These are phyloP conservation scores for Tetracladium marchalianum DNA, from an alignment of 495 filamentous ascomycete genomes.

Conservation along the genomic window DNA sequence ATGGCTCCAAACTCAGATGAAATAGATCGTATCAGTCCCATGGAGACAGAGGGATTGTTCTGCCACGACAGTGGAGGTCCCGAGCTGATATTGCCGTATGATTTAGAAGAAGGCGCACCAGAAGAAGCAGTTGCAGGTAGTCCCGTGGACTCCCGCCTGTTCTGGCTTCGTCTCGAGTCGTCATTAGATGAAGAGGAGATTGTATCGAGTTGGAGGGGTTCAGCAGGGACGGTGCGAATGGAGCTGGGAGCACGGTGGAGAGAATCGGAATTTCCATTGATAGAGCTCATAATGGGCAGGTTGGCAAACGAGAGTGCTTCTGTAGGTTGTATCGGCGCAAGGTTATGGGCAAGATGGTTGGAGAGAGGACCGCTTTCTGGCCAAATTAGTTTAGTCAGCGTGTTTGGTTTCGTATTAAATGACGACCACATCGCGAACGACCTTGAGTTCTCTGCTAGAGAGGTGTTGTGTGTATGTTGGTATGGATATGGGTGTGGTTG, in stretches of 20 bases:
- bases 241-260: neutral
- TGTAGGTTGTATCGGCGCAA: too few relatives aligned
- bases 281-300: constrained; percentile 14
- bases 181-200: neutral
- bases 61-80: constrained; percentile 7
- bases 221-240: constrained; percentile 4
- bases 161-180: neutral
- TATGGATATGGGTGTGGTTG: too few relatives aligned
- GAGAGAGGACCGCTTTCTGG: too few relatives aligned
- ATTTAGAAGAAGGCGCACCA: too few relatives aligned
- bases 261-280: constrained; percentile 5
- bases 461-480: too few relatives aligned
- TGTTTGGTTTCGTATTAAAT: too few relatives aligned
- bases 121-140: constrained; percentile 1
- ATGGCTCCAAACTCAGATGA: constrained; percentile 16
- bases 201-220: constrained; percentile 7
- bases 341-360: too few relatives aligned
- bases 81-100: neutral
- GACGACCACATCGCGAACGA: too few relatives aligned
- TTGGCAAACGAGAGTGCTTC: constrained; percentile 12
- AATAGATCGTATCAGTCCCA: constrained; percentile 12
- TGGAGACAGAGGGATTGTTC: constrained; percentile 10
- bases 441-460: too few relatives aligned
- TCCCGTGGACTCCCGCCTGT: constrained; percentile 1
- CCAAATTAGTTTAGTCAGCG: too few relatives aligned